phyloP scores from a whole-genome alignment of 2,329 filamentous ascomycete species.

The Tolypocladium paradoxum region DNA sequence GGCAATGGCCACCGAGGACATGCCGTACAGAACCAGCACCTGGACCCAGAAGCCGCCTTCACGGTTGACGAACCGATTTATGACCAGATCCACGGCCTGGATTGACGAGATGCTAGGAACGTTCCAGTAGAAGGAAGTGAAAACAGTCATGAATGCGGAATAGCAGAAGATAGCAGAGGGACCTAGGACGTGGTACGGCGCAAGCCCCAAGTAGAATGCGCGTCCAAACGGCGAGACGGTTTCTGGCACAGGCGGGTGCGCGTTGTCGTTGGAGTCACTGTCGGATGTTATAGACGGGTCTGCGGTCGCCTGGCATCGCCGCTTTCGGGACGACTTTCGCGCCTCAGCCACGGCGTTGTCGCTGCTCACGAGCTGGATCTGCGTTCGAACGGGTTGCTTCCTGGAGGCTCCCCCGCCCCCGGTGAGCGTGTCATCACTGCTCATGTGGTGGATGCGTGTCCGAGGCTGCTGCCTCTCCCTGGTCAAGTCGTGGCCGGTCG shows the following conservation, averaged over 20 bases:
- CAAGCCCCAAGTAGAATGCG: slow-evolving; percentile 41
- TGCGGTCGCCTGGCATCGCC: neutral
- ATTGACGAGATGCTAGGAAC: slow-evolving; percentile 34
- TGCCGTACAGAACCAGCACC: slow-evolving; percentile 25
- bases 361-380: slow-evolving; percentile 13
- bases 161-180: slow-evolving; percentile 38
- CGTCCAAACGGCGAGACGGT: slow-evolving; percentile 38
- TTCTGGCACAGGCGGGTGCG: neutral
- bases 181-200: slow-evolving; percentile 38
- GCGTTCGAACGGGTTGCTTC: slow-evolving; percentile 1
- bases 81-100: slow-evolving; percentile 29
- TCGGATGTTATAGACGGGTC: slow-evolving; percentile 8
- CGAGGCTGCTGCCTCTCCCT: slow-evolving; percentile 2
- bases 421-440: slow-evolving; percentile 11
- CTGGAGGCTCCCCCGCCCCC: slow-evolving; percentile 1
- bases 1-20: slow-evolving; percentile 29
- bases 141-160: slow-evolving; percentile 32
- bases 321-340: slow-evolving; percentile 1
- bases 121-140: slow-evolving; percentile 41
- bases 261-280: slow-evolving; percentile 8
- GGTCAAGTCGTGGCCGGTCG: slow-evolving; percentile 5
- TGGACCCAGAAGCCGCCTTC: slow-evolving; percentile 17
- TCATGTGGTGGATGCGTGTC: slow-evolving; percentile 6
- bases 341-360: slow-evolving; percentile 13
- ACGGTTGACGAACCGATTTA: slow-evolving; percentile 11